Conservation (phyloP, 2,329 filamentous ascomycete genomes). For the Hypomyces rosellus region DNA sequence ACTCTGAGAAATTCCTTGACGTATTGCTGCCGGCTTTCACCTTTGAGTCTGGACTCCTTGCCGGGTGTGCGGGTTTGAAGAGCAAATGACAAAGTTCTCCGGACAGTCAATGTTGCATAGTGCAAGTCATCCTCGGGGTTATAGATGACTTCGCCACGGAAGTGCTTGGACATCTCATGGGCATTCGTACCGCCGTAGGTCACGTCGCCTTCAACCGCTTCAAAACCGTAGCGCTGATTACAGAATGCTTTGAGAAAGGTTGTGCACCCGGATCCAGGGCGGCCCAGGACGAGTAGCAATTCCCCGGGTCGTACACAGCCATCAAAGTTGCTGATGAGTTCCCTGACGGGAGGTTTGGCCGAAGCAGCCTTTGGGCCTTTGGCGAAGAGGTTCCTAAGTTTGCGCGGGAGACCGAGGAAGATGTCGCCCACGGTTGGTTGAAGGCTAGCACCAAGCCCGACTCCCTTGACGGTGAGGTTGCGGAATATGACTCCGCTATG, state of each 20-base stretch:
- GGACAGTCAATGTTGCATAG: conserved; percentile 62
- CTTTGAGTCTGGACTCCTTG: conserved; percentile 44
- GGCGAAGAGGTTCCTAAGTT: conserved; percentile 42
- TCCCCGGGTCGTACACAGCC: conserved; percentile 67
- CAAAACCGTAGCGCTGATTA: conserved; percentile 61
- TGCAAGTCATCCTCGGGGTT: conserved; percentile 65
- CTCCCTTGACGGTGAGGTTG: conserved; percentile 62
- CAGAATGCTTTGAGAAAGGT: conserved; percentile 66
- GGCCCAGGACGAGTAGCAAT: conserved; percentile 61
- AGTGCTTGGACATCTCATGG: conserved; percentile 43
- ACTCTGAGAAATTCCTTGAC: conserved; percentile 50
- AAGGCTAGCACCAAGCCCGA: conserved; percentile 56
- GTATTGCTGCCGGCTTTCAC: conserved; percentile 51
- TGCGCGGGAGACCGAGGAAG: conserved; percentile 45
- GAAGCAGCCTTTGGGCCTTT: conserved; percentile 44
- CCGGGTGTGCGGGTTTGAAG: conserved; percentile 56
- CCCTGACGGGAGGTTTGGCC: conserved; percentile 53
- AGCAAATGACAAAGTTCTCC: conserved; percentile 61
- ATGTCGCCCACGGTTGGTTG: conserved; percentile 57
- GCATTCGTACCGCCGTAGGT: conserved; percentile 50
- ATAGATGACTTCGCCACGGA: conserved; percentile 58
- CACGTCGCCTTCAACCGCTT: conserved; percentile 57
- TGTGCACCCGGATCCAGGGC: conserved; percentile 63
- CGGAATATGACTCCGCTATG: conserved; percentile 67
- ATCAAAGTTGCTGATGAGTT: conserved; percentile 58